These are phyloP conservation scores for Tetraselmis striata DNA, from an alignment of 139 green algal species.

Conservation along the genomic window DNA sequence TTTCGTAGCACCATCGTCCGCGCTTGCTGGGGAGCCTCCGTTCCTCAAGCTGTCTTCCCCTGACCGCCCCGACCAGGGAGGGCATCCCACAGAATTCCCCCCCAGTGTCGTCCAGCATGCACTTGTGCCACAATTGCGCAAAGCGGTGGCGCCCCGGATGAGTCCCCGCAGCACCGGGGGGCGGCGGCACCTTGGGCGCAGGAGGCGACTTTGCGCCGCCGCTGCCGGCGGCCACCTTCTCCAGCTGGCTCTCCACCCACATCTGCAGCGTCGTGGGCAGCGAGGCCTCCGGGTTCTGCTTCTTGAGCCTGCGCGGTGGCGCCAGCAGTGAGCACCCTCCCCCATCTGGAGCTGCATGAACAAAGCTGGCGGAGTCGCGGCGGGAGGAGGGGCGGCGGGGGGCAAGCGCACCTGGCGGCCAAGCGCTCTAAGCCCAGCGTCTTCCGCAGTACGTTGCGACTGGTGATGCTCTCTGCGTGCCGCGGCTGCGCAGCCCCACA, in stretches of 20 bases:
- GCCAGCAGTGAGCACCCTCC: neutral
- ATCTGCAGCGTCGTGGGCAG: neutral
- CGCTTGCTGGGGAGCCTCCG: too few relatives aligned
- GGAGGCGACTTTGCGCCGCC: neutral
- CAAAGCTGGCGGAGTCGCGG: too few relatives aligned
- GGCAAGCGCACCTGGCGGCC: neutral
- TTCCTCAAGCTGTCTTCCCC: too few relatives aligned
- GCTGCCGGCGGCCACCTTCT: neutral
- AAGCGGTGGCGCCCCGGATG: too few relatives aligned
- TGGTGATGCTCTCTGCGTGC: conserved; percentile 1
- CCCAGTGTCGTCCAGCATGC: too few relatives aligned
- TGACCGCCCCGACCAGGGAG: too few relatives aligned
- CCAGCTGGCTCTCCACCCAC: neutral
- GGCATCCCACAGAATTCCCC: too few relatives aligned
- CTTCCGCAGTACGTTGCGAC: conserved; percentile 6
- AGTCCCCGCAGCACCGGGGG: too few relatives aligned
- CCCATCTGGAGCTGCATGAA: too few relatives aligned
- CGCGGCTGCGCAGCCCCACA: neutral
- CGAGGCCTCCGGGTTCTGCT: neutral
- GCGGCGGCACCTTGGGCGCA: neutral
- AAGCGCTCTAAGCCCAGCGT: neutral
- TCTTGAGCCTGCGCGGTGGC: neutral
- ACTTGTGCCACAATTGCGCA: too few relatives aligned
- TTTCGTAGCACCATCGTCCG: too few relatives aligned
- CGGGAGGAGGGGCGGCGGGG: too few relatives aligned